Conservation (phyloP, 495 filamentous ascomycete genomes). For the Penicillium soppii region DNA sequence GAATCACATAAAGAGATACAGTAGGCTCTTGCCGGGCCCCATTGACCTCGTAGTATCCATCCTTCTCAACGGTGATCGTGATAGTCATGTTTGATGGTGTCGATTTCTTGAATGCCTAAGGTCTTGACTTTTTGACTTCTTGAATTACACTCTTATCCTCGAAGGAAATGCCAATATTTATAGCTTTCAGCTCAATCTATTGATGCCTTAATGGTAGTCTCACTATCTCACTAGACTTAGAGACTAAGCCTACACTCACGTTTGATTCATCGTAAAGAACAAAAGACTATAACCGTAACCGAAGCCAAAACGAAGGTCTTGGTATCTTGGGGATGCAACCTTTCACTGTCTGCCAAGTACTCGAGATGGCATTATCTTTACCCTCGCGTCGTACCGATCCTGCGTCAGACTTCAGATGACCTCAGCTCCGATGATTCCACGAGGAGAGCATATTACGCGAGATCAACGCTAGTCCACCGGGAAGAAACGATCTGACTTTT, state of each 20-base stretch:
- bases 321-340: slow-evolving; percentile 25
- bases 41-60: slow-evolving; percentile 40
- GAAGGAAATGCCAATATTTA: not conserved
- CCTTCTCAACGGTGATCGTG: slow-evolving; percentile 39
- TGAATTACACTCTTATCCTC: not conserved
- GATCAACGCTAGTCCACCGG: not conserved
- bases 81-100: slow-evolving; percentile 22
- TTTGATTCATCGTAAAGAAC: not conserved
- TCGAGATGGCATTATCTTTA: slow-evolving; percentile 1
- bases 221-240: not conserved
- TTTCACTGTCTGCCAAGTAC: slow-evolving; percentile 22
- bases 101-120: not conserved
- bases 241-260: not conserved
- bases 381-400: slow-evolving; percentile 19
- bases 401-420: slow-evolving; percentile 9
- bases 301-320: slow-evolving; percentile 9
- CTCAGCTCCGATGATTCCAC: not conserved
- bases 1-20: slow-evolving; percentile 32
- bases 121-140: not conserved
- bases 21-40: slow-evolving; percentile 29
- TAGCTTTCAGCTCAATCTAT: slow-evolving; percentile 1
- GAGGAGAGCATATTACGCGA: not conserved
- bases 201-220: not conserved
- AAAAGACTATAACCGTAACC: slow-evolving; percentile 8
- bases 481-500: not conserved